These are phyloP conservation scores for Peronosclerospora sorghi DNA, from an alignment of 352 stramenopile genomes.

Conservation along the genomic window DNA sequence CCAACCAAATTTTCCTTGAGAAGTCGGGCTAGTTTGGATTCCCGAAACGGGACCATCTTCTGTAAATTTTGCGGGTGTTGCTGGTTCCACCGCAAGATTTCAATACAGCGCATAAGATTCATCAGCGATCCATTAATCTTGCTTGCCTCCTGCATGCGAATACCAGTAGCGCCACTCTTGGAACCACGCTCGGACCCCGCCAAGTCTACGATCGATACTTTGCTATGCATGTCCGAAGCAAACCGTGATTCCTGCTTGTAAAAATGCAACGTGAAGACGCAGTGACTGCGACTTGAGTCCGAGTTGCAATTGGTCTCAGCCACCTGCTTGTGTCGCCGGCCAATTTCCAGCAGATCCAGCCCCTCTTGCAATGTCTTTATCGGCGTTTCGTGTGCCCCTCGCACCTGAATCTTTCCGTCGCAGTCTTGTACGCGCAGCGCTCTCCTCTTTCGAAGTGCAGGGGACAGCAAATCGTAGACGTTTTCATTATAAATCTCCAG, in stretches of 20 bases:
- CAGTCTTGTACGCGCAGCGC: slow-evolving; percentile 71
- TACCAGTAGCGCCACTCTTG: slow-evolving; percentile 64
- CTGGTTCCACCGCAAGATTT: slow-evolving; percentile 89
- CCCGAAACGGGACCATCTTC: slow-evolving; percentile 94
- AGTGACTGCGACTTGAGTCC: slow-evolving; percentile 86
- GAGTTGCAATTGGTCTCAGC: slow-evolving; percentile 85
- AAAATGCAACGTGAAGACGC: slow-evolving; percentile 83
- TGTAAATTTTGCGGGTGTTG: slow-evolving; percentile 54
- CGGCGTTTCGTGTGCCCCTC: slow-evolving; percentile 53
- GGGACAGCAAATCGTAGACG: slow-evolving; percentile 90
- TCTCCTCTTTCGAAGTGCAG: slow-evolving; percentile 40
- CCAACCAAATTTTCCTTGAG: slow-evolving; percentile 91
- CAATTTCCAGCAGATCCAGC: slow-evolving; percentile 55
- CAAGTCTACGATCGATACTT: slow-evolving; percentile 93
- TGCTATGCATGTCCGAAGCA: slow-evolving; percentile 20
- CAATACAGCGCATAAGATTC: slow-evolving; percentile 95
- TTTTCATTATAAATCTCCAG: slow-evolving; percentile 99
- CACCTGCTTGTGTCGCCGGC: slow-evolving; percentile 61
- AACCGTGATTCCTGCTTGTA: slow-evolving; percentile 26
- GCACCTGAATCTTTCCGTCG: slow-evolving; percentile 83
- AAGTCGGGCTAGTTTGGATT: slow-evolving; percentile 93
- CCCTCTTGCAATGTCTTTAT: slow-evolving; percentile 62
- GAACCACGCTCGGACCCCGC: slow-evolving; percentile 73
- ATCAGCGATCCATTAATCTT: slow-evolving; percentile 97
- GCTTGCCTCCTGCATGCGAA: slow-evolving; percentile 94